These are phyloP conservation scores for Alternaria incomplexa DNA, from an alignment of 2,329 filamentous ascomycete species.

Conservation along the genomic window DNA sequence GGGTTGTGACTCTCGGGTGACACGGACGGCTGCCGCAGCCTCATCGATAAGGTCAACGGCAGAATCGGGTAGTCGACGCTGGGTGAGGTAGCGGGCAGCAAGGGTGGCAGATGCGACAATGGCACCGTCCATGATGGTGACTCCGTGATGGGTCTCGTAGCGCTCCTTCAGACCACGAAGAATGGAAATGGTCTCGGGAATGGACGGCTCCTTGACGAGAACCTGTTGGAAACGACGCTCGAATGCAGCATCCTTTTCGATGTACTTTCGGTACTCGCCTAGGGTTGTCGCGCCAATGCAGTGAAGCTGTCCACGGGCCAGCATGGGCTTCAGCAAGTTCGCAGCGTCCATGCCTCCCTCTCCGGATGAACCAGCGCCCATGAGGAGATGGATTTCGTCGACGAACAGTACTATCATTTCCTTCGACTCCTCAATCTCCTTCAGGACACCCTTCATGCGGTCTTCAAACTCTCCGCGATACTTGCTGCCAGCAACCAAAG, in stretches of 20 bases:
- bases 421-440: constrained; percentile 92
- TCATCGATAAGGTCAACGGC: constrained; percentile 97
- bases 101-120: constrained; percentile 91
- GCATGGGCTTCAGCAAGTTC: constrained; percentile 97
- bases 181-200: constrained; percentile 92
- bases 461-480: constrained; percentile 99
- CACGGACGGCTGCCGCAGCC: constrained; percentile 92
- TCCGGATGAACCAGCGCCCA: constrained; percentile 93
- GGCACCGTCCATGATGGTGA: constrained; percentile 92
- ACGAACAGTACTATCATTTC: constrained; percentile 98
- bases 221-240: constrained; percentile 99
- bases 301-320: constrained; percentile 93
- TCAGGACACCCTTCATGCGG: constrained; percentile 98
- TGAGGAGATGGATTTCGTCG: constrained; percentile 97
- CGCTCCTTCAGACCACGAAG: constrained; percentile 97
- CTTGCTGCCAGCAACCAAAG: constrained; percentile 95
- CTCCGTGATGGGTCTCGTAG: constrained; percentile 97
- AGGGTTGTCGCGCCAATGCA: constrained; percentile 98
- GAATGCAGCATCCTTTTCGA: constrained; percentile 97
- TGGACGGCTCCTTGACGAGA: constrained; percentile 89
- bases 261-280: constrained; percentile 96
- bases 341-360: constrained; percentile 99
- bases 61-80: constrained; percentile 89
- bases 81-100: constrained; percentile 90
- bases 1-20: constrained; percentile 93